Base-by-base conservation (phyloP, 139 green algal genomes). In the Coelastrella sp. region DNA sequence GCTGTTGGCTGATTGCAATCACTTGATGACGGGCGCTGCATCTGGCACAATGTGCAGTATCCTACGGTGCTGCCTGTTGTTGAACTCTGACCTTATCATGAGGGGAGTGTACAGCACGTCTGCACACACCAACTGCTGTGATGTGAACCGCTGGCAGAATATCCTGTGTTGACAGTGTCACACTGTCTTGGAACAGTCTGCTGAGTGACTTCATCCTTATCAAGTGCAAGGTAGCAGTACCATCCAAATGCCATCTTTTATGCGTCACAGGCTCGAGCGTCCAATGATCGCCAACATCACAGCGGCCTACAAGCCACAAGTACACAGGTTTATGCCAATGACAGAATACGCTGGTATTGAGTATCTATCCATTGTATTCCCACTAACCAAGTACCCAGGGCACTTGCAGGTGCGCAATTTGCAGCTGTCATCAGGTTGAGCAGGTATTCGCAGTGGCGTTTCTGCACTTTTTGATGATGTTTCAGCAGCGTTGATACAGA, bases 261-360 rank as follows among this genome's bases (percentile, higher is more conserved):
- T 85, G 6, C 81, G 75, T 10, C 57, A 75, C 75, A 90, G 85
- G 85, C 23, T 91, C 5, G 88, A 91, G 88, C 54, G 88, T 14
- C 88, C 88, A 23, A 60, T 91, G 66, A 87, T 76, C 19, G 65
- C 88, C 88, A 91, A 91, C 68, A 66, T 84, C 20, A 76, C 47
- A 20, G n/a, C 87, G 5, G 17, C 23, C 57, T 91, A 77, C 61
- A 87, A 23, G 3, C 88, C 88, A 61, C n/a, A 17, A 20, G 32
- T 91, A 7, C 88, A 91, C 11, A 19, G 10, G 14, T 87, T 83
- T 76, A 32, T 23, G 79, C 88, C 88, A 5, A 64, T 74, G 79
- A 74, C 56, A 6, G 57, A 19, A 2, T 73, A 71, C 22, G 79
- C 66, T 5, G 88, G 88, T 0, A 75, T 91, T 5, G 88, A 91